A percentile compares a stretch with the other conserved stretches of the same genome.
phyloP scores from a whole-genome alignment of 257 asterid species.

The Leptodermis oblonga region DNA sequence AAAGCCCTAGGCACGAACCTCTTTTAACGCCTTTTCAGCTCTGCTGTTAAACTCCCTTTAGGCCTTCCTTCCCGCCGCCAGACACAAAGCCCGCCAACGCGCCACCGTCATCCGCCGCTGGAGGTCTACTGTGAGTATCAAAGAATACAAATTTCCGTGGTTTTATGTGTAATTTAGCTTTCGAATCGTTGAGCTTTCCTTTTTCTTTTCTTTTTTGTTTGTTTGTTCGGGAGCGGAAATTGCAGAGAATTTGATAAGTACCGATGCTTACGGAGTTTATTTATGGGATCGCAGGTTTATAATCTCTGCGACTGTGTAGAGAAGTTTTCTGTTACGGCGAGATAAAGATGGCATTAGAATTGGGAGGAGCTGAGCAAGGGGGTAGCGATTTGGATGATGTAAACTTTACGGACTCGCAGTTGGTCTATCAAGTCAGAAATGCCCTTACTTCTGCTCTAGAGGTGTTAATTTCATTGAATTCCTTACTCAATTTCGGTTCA shows the following conservation, averaged over 20 bases:
- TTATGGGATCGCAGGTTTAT: neutral
- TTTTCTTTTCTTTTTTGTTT: neutral
- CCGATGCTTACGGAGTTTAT: neutral
- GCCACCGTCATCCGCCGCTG: neutral
- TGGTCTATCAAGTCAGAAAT: slow-evolving; percentile 48
- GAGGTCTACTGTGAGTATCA: neutral
- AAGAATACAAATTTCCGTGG: neutral
- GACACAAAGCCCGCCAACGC: neutral
- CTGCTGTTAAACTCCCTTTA: neutral
- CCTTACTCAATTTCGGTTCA: neutral
- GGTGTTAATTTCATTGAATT: slow-evolving; percentile 27
- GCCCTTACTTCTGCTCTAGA: slow-evolving; percentile 59
- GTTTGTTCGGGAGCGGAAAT: too few relatives aligned
- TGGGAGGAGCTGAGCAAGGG: slow-evolving; percentile 23
- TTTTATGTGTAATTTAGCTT: neutral
- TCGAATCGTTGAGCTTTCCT: neutral
- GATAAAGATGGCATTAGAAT: slow-evolving; percentile 43
- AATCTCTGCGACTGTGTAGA: neutral
- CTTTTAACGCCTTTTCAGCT: neutral
- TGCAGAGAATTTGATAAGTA: neutral
- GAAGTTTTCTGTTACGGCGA: neutral
- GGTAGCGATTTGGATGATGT: slow-evolving; percentile 39
- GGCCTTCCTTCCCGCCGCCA: slow-evolving; percentile 8
- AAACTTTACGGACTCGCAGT: slow-evolving; percentile 48
- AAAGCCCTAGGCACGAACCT: slow-evolving; percentile 3